Evolutionary conservation across 75 land plant genomes (phyloP), one percentile per base, ranked within the genome.

Genomic region (Sequoiadendron giganteum): DNA sequence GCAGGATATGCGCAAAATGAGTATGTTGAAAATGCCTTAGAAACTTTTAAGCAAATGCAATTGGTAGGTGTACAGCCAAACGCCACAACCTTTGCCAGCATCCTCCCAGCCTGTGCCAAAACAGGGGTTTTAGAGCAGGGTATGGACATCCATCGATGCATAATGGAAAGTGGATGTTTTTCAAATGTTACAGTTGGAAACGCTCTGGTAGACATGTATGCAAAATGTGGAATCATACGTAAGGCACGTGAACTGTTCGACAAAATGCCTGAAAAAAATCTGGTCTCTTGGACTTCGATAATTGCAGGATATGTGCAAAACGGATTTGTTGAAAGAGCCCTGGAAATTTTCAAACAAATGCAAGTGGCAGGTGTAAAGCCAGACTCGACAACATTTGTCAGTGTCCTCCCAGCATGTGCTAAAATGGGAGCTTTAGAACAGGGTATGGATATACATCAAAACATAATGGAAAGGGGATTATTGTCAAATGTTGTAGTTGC

Each of bases 1-100:
- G 85, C 85, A 32, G 89, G 85, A 61, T 88, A 88, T 68, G 39
- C 87, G 10, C 70, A 75, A 34, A 75, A 75, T 75, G 78, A 30
- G 16, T 75, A 34, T 75, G 78, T 75, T 75, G 78, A 75, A 6
- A 75, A 75, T 10, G 78, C 78, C 36, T 32, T 75, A 30, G 15
- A 34, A 32, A 30, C 38, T 34, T 75, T 75, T 75, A 75, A 75
- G 3, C 13, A 75, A 32, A 75, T 75, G 78, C 78, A 30, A 32
- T 11, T 32, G 38, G 16, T 14, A 34, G 38, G 38, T 75, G 16
- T 75, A 34, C 15, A 32, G 34, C 38, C 78, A 34, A 32, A 34
- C 16, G 3, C 11, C 15, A 75, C 78, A 34, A 75, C 38, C 15
- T 32, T 75, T 75, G 78, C 65, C 39, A 75, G 39, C 38, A 75